Percentiles rank a stretch among this genome's conserved stretches.
phyloP scores from a whole-genome alignment of 352 stramenopile genomes.

The Phytophthora quininea region DNA sequence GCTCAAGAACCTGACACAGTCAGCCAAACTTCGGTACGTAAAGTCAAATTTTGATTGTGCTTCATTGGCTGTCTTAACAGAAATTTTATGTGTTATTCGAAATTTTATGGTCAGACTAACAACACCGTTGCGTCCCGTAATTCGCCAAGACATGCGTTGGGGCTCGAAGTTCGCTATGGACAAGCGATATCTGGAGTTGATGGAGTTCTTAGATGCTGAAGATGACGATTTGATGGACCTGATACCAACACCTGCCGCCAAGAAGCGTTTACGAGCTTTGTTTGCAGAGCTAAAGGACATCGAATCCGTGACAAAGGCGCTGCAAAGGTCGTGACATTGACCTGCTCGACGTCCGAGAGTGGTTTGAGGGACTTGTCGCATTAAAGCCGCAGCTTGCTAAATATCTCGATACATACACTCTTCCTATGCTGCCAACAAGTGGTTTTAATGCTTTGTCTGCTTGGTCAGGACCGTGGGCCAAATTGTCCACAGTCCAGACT shows the following conservation, averaged over 20 bases:
- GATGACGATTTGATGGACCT: neutral
- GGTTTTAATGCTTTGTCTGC: neutral
- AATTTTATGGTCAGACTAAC: too few relatives aligned
- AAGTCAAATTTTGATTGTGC: too few relatives aligned
- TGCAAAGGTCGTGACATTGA: neutral
- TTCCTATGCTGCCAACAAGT: neutral
- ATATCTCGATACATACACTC: neutral
- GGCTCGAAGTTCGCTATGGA: neutral
- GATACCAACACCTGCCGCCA: neutral
- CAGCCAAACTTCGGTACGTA: too few relatives aligned
- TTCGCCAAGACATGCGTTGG: too few relatives aligned
- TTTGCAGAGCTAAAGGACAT: neutral
- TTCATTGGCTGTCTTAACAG: too few relatives aligned
- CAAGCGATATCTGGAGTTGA: neutral
- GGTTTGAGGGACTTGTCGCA: neutral
- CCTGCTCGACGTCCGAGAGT: neutral
- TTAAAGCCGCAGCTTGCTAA: neutral
- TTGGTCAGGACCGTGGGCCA: neutral
- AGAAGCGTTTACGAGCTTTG: neutral
- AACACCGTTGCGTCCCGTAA: too few relatives aligned
- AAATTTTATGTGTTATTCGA: too few relatives aligned
- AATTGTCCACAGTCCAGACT: slow-evolving; percentile 34
- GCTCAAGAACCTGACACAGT: too few relatives aligned
- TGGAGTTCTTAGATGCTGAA: neutral
- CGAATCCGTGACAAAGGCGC: neutral